Conservation (phyloP, 129 eudicot species). For the Flaveria sonorensis region DNA sequence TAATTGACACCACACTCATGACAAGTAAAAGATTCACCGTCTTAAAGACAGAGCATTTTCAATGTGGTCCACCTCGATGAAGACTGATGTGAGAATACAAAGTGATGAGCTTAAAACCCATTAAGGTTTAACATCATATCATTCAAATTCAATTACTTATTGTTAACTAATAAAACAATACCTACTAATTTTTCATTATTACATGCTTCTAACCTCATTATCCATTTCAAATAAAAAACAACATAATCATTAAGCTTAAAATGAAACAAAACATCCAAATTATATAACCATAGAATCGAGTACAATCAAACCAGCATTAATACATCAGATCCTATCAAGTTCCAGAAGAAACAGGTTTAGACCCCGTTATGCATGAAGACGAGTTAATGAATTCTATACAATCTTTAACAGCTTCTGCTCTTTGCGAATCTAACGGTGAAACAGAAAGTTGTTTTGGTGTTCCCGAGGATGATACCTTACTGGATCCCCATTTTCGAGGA, state of each 20-base stretch:
- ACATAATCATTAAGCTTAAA: too few relatives aligned
- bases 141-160: background rate
- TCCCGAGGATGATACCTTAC: constrained; percentile 37
- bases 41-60: too few relatives aligned
- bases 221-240: background rate
- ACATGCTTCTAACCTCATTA: background rate
- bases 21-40: too few relatives aligned
- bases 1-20: too few relatives aligned
- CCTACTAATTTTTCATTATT: background rate
- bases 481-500: constrained; percentile 29
- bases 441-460: constrained; percentile 34
- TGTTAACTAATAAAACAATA: background rate
- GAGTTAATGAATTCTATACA: constrained; percentile 68
- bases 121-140: background rate
- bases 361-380: constrained; percentile 52
- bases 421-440: constrained; percentile 51
- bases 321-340: background rate
- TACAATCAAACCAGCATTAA: background rate
- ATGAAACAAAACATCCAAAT: background rate
- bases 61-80: too few relatives aligned
- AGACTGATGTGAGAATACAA: background rate
- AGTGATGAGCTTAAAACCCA: background rate
- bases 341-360: constrained; percentile 41
- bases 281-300: background rate
- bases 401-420: constrained; percentile 64